phyloP scores from a whole-genome alignment of 2,329 filamentous ascomycete species.

The Colletotrichum karsti region DNA sequence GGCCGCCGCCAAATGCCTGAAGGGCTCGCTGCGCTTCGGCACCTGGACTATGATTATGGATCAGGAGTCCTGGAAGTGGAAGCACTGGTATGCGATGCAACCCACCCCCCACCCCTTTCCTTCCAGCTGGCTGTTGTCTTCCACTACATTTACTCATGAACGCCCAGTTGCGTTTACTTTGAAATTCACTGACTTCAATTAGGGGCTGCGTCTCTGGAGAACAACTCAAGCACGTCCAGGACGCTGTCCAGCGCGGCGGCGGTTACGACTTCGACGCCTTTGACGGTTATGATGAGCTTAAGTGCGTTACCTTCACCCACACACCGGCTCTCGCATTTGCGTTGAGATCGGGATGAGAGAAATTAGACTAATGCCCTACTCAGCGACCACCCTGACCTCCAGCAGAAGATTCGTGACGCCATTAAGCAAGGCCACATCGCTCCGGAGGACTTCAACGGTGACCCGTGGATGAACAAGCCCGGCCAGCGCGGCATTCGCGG shows the following conservation, averaged over 20 bases:
- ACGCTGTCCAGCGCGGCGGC: constrained; percentile 57
- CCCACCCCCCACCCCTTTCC: neutral
- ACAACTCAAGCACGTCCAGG: constrained; percentile 72
- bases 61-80: constrained; percentile 76
- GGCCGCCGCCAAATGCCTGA: constrained; percentile 73
- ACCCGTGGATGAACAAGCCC: constrained; percentile 76
- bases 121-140: neutral
- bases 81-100: constrained; percentile 84
- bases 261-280: constrained; percentile 71
- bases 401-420: constrained; percentile 78
- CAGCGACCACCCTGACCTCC: constrained; percentile 64
- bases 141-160: neutral
- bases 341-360: neutral
- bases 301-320: constrained; percentile 38
- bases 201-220: constrained; percentile 91
- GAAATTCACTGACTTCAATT: neutral
- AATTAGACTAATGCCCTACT: constrained; percentile 10
- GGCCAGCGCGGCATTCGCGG: constrained; percentile 72
- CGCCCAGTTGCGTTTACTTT: neutral
- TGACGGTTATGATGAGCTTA: constrained; percentile 83
- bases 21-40: constrained; percentile 83
- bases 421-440: constrained; percentile 83
- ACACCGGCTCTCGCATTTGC: neutral
- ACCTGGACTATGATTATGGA: constrained; percentile 72
- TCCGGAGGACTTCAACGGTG: constrained; percentile 87